A percentile compares a stretch with the other conserved stretches of the same genome.
These are phyloP conservation scores for Juglanconis juglandina DNA, from an alignment of 2,329 filamentous ascomycete species.

Conservation along the genomic window DNA sequence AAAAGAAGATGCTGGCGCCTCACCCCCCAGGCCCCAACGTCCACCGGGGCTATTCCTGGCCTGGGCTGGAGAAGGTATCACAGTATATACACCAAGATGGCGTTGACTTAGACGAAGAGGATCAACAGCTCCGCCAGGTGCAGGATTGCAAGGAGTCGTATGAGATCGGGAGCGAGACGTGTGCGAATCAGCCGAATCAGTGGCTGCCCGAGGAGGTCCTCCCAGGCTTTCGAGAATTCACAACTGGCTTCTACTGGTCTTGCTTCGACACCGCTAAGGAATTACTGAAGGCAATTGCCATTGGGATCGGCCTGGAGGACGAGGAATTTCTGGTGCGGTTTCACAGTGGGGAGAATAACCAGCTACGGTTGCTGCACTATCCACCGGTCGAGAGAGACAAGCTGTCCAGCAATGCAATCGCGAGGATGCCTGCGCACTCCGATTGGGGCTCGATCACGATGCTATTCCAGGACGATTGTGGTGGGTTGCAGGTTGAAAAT, in stretches of 20 bases:
- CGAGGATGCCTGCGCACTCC: slow-evolving; percentile 28
- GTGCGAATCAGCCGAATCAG: slow-evolving; percentile 29
- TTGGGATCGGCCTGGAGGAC: slow-evolving; percentile 31
- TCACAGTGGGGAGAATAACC: slow-evolving; percentile 55
- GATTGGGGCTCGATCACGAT: slow-evolving; percentile 41
- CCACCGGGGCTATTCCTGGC: slow-evolving; percentile 23
- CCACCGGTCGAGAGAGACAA: slow-evolving; percentile 29
- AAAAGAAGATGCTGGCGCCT: slow-evolving; percentile 34
- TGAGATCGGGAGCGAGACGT: slow-evolving; percentile 15
- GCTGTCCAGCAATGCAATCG: slow-evolving; percentile 25
- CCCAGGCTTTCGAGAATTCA: slow-evolving; percentile 33
- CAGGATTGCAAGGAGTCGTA: slow-evolving; percentile 29
- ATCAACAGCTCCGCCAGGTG: slow-evolving; percentile 16
- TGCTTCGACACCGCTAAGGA: slow-evolving; percentile 27
- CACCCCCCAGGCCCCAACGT: slow-evolving; percentile 27
- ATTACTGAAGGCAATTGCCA: slow-evolving; percentile 29
- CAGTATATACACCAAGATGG: slow-evolving; percentile 21
- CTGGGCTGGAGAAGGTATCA: slow-evolving; percentile 23
- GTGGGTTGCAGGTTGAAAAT: slow-evolving; percentile 41
- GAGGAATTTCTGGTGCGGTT: slow-evolving; percentile 27
- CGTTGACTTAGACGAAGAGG: slow-evolving; percentile 12
- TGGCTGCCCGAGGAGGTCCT: slow-evolving; percentile 36
- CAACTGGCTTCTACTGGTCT: slow-evolving; percentile 29
- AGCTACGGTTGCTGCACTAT: slow-evolving; percentile 58
- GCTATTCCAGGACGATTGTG: slow-evolving; percentile 41